These are phyloP conservation scores for Rutstroemia sp. DNA, from an alignment of 2,329 filamentous ascomycete genomes.

Conservation along the genomic window DNA sequence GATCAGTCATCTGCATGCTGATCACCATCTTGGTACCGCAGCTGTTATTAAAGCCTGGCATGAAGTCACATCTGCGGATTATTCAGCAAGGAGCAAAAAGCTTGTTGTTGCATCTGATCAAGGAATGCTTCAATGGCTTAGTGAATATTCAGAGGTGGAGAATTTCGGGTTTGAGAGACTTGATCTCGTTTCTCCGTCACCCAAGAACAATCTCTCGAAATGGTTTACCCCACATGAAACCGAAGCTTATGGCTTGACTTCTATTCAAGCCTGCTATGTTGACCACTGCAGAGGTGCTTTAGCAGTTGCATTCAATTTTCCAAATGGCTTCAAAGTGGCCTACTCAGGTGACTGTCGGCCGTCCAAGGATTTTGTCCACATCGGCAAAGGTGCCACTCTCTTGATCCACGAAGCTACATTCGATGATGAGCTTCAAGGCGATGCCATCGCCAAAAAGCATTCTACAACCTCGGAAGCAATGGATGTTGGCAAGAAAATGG, in stretches of 20 bases:
- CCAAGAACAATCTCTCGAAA: slow-evolving; percentile 17
- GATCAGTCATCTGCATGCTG: slow-evolving; percentile 93
- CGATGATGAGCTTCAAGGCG: slow-evolving; percentile 70
- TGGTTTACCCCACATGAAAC: slow-evolving; percentile 35
- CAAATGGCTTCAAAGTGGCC: slow-evolving; percentile 74
- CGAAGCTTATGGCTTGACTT: slow-evolving; percentile 51
- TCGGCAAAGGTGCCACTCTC: slow-evolving; percentile 70
- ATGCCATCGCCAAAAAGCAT: slow-evolving; percentile 84
- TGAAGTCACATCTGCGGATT: slow-evolving; percentile 38
- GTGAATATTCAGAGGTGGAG: slow-evolving; percentile 73
- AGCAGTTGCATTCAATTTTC: slow-evolving; percentile 71
- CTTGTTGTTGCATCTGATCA: slow-evolving; percentile 63
- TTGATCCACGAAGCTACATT: slow-evolving; percentile 96
- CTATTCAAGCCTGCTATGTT: slow-evolving; percentile 62
- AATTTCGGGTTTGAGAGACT: slow-evolving; percentile 60
- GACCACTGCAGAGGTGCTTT: slow-evolving; percentile 73
- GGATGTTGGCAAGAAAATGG: slow-evolving; percentile 68
- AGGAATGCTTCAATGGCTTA: slow-evolving; percentile 68
- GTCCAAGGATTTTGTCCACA: slow-evolving; percentile 56
- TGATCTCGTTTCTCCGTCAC: slow-evolving; percentile 18
- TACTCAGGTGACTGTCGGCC: slow-evolving; percentile 95
- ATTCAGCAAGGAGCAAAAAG: slow-evolving; percentile 32
- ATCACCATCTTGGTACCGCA: slow-evolving; percentile 86
- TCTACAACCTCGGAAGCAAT: slow-evolving; percentile 84
- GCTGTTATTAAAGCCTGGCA: slow-evolving; percentile 80